Conservation (phyloP, 1,284 basidiomycete genomes). For the Ustilago sp. region DNA sequence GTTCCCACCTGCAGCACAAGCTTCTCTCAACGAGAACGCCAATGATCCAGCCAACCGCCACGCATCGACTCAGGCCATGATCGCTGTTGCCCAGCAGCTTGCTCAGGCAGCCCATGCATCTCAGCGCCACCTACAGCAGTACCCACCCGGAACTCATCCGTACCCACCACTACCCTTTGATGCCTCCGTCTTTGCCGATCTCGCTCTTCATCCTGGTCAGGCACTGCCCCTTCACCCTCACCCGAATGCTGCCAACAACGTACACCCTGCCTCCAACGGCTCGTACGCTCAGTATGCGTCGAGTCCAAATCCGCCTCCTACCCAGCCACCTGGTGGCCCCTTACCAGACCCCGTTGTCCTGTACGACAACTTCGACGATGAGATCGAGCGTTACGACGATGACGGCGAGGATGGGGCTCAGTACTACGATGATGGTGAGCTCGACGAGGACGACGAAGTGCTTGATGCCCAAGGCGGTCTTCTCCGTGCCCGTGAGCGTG, state of each 20-base stretch:
- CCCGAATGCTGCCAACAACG: conserved; percentile 49
- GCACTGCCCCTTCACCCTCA: conserved; percentile 59
- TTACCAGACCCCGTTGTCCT: conserved; percentile 63
- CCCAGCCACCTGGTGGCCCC: conserved; percentile 60
- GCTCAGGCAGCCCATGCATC: conserved; percentile 67
- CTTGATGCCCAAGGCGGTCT: conserved; percentile 41
- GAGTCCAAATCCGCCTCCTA: conserved; percentile 57
- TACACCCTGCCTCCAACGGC: conserved; percentile 35
- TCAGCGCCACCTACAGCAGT: conserved; percentile 62
- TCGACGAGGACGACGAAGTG: conserved; percentile 54
- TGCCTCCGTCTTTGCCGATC: conserved; percentile 65
- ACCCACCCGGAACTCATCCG: conserved; percentile 56
- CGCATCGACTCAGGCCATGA: conserved; percentile 68
- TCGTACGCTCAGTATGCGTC: conserved; percentile 53
- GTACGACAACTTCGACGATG: conserved; percentile 66
- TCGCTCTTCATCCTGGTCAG: conserved; percentile 60
- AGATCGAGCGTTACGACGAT: conserved; percentile 59
- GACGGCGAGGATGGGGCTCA: conserved; percentile 63
- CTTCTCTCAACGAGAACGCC: conserved; percentile 50
- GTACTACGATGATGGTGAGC: conserved; percentile 64
- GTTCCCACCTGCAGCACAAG: conserved; percentile 56
- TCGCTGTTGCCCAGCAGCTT: conserved; percentile 69
- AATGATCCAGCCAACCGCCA: conserved; percentile 61
- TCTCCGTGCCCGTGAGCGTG: conserved; percentile 39
- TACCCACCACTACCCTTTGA: conserved; percentile 64